Conservation (phyloP, 2,329 filamentous ascomycete species). For the Ophiostoma pallidulum region DNA sequence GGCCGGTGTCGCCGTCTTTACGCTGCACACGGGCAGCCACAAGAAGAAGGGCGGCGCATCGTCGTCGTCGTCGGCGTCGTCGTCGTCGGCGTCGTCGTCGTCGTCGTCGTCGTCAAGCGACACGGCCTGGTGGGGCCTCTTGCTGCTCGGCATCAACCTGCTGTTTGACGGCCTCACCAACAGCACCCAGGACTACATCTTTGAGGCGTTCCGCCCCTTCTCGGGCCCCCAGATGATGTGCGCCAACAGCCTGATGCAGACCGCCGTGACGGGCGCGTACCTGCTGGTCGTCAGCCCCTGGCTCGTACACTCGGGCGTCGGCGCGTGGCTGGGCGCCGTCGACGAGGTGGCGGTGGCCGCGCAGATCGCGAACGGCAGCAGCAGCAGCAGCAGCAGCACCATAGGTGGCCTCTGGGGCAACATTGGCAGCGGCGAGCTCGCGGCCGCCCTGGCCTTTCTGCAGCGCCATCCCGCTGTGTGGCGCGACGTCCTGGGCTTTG, state of each 20-base stretch:
- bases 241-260: constrained; percentile 84
- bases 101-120: constrained; percentile 37
- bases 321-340: constrained; percentile 59
- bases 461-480: constrained; percentile 69
- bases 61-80: constrained; percentile 24
- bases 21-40: constrained; percentile 61
- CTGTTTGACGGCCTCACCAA: constrained; percentile 95
- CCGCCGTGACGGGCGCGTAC: constrained; percentile 65
- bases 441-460: constrained; percentile 73
- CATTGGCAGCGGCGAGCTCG: constrained; percentile 62
- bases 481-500: constrained; percentile 82
- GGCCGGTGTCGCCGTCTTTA: constrained; percentile 87
- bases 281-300: constrained; percentile 69
- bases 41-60: constrained; percentile 32
- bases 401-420: constrained; percentile 30
- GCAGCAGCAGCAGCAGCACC: too few species aligned
- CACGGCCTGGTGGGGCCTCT: constrained; percentile 67
- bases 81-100: too few species aligned
- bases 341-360: constrained; percentile 49
- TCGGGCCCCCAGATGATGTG: constrained; percentile 99
- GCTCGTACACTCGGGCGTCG: constrained; percentile 57
- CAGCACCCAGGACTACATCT: constrained; percentile 92
- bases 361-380: neutral
- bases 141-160: constrained; percentile 79
- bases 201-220: constrained; percentile 68